These are phyloP conservation scores for Colletotrichum higginsianum DNA, from an alignment of 2,329 filamentous ascomycete species.

Conservation along the genomic window DNA sequence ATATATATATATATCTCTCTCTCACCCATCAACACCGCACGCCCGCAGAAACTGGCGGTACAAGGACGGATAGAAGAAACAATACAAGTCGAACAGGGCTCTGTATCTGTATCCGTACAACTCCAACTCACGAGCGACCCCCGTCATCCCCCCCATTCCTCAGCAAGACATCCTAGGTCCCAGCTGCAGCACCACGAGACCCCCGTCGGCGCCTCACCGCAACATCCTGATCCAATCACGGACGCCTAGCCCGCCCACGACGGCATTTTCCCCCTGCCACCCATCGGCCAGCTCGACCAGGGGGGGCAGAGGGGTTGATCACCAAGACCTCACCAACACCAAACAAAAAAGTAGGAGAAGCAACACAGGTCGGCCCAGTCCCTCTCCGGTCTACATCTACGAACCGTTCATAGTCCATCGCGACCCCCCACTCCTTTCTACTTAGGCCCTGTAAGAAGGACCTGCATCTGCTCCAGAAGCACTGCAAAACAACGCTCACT, in stretches of 20 bases:
- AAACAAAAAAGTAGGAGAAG: background rate
- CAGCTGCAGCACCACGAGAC: slow-evolving; percentile 40
- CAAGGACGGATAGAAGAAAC: slow-evolving; percentile 1
- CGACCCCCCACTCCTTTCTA: background rate
- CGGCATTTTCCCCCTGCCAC: slow-evolving; percentile 37
- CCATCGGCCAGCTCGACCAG: slow-evolving; percentile 11
- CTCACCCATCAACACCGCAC: slow-evolving; percentile 24
- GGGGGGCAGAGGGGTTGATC: slow-evolving; percentile 7
- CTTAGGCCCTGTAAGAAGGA: slow-evolving; percentile 22
- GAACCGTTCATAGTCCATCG: slow-evolving; percentile 5
- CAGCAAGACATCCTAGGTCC: slow-evolving; percentile 43
- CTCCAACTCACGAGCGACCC: background rate
- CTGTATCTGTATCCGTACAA: background rate
- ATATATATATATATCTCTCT: background rate
- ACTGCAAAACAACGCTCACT: slow-evolving; percentile 9
- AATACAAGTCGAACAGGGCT: slow-evolving; percentile 3
- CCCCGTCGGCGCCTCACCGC: slow-evolving; percentile 39
- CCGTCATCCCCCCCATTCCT: slow-evolving; percentile 34
- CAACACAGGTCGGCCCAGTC: slow-evolving; percentile 24
- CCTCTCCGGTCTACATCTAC: slow-evolving; percentile 14
- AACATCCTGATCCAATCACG: slow-evolving; percentile 42
- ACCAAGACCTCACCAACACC: slow-evolving; percentile 12
- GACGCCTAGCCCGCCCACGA: slow-evolving; percentile 30
- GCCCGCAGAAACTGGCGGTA: slow-evolving; percentile 15
- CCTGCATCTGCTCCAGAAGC: slow-evolving; percentile 11